These are phyloP conservation scores for Hymenoscyphus occultus DNA, from an alignment of 2,329 filamentous ascomycete species.

Conservation along the genomic window DNA sequence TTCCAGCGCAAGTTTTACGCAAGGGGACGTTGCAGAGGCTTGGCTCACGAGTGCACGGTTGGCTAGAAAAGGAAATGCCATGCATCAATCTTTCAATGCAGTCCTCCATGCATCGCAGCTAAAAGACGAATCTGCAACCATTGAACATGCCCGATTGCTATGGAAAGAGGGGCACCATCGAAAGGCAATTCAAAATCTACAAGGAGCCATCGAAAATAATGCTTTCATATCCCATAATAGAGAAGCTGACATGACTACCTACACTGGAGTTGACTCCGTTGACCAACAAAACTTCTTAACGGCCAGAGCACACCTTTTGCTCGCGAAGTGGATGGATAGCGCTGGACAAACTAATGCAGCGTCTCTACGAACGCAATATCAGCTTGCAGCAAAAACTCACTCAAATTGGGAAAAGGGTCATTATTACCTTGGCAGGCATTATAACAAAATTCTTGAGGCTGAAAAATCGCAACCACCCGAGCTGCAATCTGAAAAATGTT, in stretches of 20 bases:
- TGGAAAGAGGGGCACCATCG: constrained; percentile 93
- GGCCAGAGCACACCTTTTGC: constrained; percentile 78
- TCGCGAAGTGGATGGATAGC: constrained; percentile 94
- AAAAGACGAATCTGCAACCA: constrained; percentile 81
- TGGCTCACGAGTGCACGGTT: constrained; percentile 86
- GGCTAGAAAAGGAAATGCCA: constrained; percentile 79
- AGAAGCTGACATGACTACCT: constrained; percentile 22
- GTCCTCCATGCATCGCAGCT: constrained; percentile 84
- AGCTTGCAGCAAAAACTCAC: constrained; percentile 69
- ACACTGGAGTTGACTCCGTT: constrained; percentile 24
- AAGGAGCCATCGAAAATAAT: constrained; percentile 79
- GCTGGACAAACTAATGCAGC: constrained; percentile 89
- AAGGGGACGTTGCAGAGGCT: constrained; percentile 72
- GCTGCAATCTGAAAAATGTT: constrained; percentile 72
- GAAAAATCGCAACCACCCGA: constrained; percentile 74
- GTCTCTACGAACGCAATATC: constrained; percentile 77
- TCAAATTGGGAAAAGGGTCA: constrained; percentile 91
- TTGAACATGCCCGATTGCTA: constrained; percentile 88
- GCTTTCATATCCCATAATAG: constrained; percentile 56
- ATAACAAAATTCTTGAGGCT: constrained; percentile 91
- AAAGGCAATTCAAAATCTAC: constrained; percentile 89
- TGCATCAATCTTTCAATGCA: constrained; percentile 87
- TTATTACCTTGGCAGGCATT: constrained; percentile 94
- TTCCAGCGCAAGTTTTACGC: constrained; percentile 52
- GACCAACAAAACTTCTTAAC: constrained; percentile 58